phyloP scores from a whole-genome alignment of 805 yeast species.

The Brettanomyces bruxellensis region DNA sequence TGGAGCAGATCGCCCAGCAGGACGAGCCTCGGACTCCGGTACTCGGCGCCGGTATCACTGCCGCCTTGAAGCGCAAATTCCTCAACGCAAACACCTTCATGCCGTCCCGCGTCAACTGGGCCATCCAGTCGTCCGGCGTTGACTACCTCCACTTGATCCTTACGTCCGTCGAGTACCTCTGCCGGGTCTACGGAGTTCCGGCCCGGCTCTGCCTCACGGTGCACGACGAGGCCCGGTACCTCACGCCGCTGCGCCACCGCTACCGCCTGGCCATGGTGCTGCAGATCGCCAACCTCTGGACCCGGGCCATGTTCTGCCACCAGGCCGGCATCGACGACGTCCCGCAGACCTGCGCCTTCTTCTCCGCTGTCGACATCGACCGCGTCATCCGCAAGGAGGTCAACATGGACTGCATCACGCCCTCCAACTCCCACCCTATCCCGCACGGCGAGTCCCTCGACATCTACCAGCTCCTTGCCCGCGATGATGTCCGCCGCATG shows the following conservation, averaged over 20 bases:
- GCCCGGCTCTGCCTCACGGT: slow-evolving; percentile 82
- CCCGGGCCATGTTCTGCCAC: slow-evolving; percentile 90
- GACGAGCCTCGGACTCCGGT: slow-evolving; percentile 83
- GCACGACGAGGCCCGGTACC: slow-evolving; percentile 87
- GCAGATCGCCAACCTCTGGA: slow-evolving; percentile 91
- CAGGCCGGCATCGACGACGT: slow-evolving; percentile 82
- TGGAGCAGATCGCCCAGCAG: slow-evolving; percentile 81
- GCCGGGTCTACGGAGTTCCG: slow-evolving; percentile 50
- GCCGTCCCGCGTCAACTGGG: slow-evolving; percentile 94
- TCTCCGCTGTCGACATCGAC: slow-evolving; percentile 89
- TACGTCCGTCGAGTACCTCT: slow-evolving; percentile 79
- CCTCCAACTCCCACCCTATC: slow-evolving; percentile 65
- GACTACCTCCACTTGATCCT: slow-evolving; percentile 84
- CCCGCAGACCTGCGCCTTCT: slow-evolving; percentile 94
- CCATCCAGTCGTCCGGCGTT: slow-evolving; percentile 96
- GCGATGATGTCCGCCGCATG: slow-evolving; percentile 23
- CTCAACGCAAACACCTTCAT: slow-evolving; percentile 58
- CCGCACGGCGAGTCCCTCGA: slow-evolving; percentile 73
- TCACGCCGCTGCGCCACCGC: slow-evolving; percentile 65
- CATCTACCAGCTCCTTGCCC: slow-evolving; percentile 43
- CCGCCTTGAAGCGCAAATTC: slow-evolving; percentile 62
- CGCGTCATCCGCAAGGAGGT: slow-evolving; percentile 86
- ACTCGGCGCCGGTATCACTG: slow-evolving; percentile 87
- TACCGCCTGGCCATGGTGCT: slow-evolving; percentile 73
- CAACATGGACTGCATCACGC: slow-evolving; percentile 83